Conservation (phyloP, 2,329 filamentous ascomycete genomes). For the Ophiostoma himal-ulmi region DNA sequence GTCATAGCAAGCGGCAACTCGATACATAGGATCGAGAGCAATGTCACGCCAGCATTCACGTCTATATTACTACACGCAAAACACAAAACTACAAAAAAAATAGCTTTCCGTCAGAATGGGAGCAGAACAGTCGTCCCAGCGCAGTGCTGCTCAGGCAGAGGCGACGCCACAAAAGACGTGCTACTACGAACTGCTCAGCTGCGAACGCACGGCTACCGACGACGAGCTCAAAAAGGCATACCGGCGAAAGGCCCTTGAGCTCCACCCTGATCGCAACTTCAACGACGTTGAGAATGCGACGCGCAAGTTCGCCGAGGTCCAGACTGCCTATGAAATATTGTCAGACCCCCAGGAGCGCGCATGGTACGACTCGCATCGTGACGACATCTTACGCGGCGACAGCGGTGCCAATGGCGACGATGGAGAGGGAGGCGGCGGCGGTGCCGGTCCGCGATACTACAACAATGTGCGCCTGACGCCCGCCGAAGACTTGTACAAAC, state of each 20-base stretch:
- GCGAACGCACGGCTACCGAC: conserved; percentile 67
- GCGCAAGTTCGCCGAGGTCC: conserved; percentile 79
- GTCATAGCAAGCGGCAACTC: background rate
- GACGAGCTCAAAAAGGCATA: conserved; percentile 97
- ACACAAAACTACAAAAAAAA: background rate
- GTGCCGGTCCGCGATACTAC: conserved; percentile 38
- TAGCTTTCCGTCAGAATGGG: conserved; percentile 41
- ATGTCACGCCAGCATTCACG: background rate
- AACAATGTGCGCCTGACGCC: conserved; percentile 71
- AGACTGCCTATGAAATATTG: conserved; percentile 90
- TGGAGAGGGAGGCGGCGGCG: conserved; percentile 35
- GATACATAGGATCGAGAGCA: background rate
- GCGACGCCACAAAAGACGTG: conserved; percentile 53
- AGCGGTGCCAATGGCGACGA: conserved; percentile 37
- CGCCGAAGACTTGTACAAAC: conserved; percentile 67
- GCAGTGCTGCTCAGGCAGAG: conserved; percentile 28
- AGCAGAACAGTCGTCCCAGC: conserved; percentile 49
- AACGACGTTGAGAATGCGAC: conserved; percentile 78
- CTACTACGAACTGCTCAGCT: conserved; percentile 77
- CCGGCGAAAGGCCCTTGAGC: conserved; percentile 78
- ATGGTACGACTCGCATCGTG: conserved; percentile 95
- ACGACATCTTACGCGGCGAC: conserved; percentile 60
- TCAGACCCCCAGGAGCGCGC: conserved; percentile 92
- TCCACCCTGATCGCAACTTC: conserved; percentile 92
- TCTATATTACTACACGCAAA: background rate